A percentile compares a stretch with the other conserved stretches of the same genome.
These are phyloP conservation scores for Xylaria acuta DNA, from an alignment of 495 filamentous ascomycete species.

Conservation along the genomic window DNA sequence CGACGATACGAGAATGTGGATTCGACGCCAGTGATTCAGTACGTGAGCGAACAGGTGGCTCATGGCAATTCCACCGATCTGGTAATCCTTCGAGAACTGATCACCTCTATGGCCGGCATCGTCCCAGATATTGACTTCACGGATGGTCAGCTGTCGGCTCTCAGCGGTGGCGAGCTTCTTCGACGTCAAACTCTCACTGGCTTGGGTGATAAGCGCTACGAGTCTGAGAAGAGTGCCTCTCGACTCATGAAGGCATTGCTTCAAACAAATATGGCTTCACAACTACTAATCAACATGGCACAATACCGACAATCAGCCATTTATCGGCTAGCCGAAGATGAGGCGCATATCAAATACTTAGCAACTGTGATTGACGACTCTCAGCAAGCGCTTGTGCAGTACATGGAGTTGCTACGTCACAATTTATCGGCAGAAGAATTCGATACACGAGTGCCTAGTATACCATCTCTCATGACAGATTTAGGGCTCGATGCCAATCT, in stretches of 20 bases:
- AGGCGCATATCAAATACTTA: conserved; percentile 79
- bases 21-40: conserved; percentile 83
- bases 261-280: conserved; percentile 72
- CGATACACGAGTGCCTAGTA: conserved; percentile 77
- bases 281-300: conserved; percentile 85
- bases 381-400: conserved; percentile 81
- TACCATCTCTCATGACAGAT: conserved; percentile 73
- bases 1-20: conserved; percentile 82
- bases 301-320: conserved; percentile 84
- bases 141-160: conserved; percentile 80
- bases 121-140: conserved; percentile 83
- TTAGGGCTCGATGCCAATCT: conserved; percentile 82
- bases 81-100: conserved; percentile 85
- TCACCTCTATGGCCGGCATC: conserved; percentile 91
- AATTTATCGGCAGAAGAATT: conserved; percentile 80
- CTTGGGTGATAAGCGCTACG: conserved; percentile 78
- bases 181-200: conserved; percentile 78
- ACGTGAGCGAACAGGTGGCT: conserved; percentile 82
- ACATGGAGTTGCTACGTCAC: conserved; percentile 84
- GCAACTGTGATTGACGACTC: conserved; percentile 89
- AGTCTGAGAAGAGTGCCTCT: conserved; percentile 65
- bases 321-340: conserved; percentile 67
- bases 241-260: conserved; percentile 80
- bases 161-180: conserved; percentile 84
- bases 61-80: conserved; percentile 83